phyloP scores from a whole-genome alignment of 169 alveolate genomes.

The Babesia bovis region DNA sequence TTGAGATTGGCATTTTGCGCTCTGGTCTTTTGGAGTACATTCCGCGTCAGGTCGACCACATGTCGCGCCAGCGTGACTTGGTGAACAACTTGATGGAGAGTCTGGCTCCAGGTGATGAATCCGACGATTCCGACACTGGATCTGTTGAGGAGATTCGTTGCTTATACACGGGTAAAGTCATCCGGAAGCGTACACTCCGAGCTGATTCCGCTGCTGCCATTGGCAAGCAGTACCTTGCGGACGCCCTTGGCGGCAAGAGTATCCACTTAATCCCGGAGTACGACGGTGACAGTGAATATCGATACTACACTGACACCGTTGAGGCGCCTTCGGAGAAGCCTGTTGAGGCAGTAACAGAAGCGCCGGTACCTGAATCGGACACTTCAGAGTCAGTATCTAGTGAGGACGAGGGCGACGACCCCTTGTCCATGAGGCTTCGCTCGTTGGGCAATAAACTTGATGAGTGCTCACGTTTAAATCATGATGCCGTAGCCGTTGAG shows the following conservation, averaged over 20 bases:
- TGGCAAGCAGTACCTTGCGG: constrained; percentile 49
- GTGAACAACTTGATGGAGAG: constrained; percentile 50
- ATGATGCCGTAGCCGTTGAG: constrained; percentile 38
- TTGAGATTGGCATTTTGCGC: constrained; percentile 80
- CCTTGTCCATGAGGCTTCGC: background rate
- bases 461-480: constrained; percentile 49
- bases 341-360: constrained; percentile 44
- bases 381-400: constrained; percentile 35
- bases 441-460: constrained; percentile 24
- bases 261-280: constrained; percentile 39
- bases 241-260: constrained; percentile 61
- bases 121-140: constrained; percentile 36
- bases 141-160: constrained; percentile 22
- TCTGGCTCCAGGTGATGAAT: constrained; percentile 27
- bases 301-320: constrained; percentile 4
- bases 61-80: constrained; percentile 62
- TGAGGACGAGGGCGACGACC: constrained; percentile 59
- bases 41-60: constrained; percentile 27
- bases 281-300: constrained; percentile 2
- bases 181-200: constrained; percentile 20
- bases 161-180: constrained; percentile 36
- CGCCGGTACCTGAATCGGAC: constrained; percentile 43
- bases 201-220: constrained; percentile 42
- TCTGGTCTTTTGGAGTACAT: constrained; percentile 72
- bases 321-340: constrained; percentile 20